Evolutionary conservation across 2,329 filamentous ascomycete genomes (phyloP).

Genomic region (Helicocarpus griseus): DNA sequence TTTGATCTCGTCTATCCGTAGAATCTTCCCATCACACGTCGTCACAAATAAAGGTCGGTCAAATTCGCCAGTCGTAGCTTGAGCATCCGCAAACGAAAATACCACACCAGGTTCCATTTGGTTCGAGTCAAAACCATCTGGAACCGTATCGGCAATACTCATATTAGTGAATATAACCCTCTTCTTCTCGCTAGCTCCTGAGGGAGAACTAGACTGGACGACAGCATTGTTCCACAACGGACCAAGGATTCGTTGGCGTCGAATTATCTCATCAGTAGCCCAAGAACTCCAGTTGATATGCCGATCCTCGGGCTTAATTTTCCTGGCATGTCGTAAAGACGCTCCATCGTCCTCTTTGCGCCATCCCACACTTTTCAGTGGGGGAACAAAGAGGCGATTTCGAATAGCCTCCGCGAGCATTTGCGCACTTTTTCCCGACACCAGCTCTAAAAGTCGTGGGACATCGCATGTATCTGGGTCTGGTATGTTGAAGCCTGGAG

Average conservation of each 20-base stretch:
- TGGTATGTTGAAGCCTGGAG: constrained; percentile 38
- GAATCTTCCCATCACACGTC: constrained; percentile 25
- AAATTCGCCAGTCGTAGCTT: constrained; percentile 1
- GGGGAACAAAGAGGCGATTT: constrained; percentile 55
- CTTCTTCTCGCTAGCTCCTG: constrained; percentile 18
- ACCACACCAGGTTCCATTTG: constrained; percentile 1
- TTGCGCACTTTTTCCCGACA: constrained; percentile 57
- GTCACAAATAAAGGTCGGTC: constrained; percentile 26
- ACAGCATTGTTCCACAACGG: constrained; percentile 52
- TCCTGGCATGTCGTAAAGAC: constrained; percentile 52
- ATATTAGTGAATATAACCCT: constrained; percentile 25
- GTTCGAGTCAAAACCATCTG: constrained; percentile 13
- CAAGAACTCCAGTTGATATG: constrained; percentile 52
- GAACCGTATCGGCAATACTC: neutral
- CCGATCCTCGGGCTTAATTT: constrained; percentile 57
- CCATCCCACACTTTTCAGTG: constrained; percentile 34
- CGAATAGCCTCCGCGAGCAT: constrained; percentile 61
- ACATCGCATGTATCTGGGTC: constrained; percentile 46
- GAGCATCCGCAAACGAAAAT: constrained; percentile 4
- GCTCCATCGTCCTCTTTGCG: constrained; percentile 19
- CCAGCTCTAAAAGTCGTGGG: constrained; percentile 40
- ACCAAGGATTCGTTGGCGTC: constrained; percentile 52
- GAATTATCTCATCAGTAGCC: constrained; percentile 45
- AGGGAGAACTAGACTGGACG: neutral
- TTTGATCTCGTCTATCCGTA: constrained; percentile 30